These are phyloP conservation scores for Fusarium sp. DNA, from an alignment of 2,329 filamentous ascomycete species.

Conservation along the genomic window DNA sequence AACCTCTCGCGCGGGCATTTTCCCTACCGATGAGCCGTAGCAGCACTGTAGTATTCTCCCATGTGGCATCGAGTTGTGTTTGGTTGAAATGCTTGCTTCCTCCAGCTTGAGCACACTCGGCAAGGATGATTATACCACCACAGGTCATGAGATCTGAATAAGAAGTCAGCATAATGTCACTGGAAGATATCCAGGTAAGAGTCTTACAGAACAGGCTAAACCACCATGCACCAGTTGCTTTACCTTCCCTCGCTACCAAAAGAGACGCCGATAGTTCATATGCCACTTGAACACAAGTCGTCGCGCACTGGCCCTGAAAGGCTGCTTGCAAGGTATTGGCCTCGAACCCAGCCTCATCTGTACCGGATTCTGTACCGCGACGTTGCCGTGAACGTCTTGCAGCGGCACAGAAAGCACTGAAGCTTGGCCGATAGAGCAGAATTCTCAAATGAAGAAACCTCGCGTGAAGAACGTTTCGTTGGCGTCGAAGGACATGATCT, in stretches of 20 bases:
- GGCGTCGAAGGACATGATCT: accelerated
- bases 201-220: constrained; percentile 5
- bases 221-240: constrained; percentile 12
- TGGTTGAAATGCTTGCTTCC: background rate
- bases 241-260: background rate
- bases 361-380: accelerated
- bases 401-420: background rate
- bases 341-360: accelerated
- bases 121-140: background rate
- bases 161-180: background rate
- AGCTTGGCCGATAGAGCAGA: background rate
- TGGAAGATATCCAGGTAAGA: background rate
- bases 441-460: background rate
- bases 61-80: background rate
- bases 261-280: background rate
- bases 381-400: background rate
- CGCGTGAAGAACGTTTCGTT: background rate
- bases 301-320: constrained; percentile 1
- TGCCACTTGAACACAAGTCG: background rate
- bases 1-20: background rate
- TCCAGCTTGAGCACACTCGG: background rate
- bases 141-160: background rate
- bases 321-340: background rate
- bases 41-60: background rate
- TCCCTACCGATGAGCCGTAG: background rate